These are phyloP conservation scores for Mimosa bimucronata DNA, from an alignment of 306 rosid genomes.

Conservation along the genomic window DNA sequence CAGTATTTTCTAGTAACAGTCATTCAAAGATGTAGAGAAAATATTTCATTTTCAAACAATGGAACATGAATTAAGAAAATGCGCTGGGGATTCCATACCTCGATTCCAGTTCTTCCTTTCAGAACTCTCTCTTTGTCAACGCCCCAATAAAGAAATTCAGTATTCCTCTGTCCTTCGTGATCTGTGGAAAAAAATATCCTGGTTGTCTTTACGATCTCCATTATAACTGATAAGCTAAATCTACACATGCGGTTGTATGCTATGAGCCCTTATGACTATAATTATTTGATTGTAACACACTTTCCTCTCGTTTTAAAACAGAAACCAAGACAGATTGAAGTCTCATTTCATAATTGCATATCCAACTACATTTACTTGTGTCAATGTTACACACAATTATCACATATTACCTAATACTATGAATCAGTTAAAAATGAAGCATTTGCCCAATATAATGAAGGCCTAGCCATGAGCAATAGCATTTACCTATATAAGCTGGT, in stretches of 20 bases:
- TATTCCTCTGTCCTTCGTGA: conserved; percentile 92
- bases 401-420: neutral
- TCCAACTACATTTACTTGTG: neutral
- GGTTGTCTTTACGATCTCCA: conserved; percentile 82
- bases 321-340: neutral
- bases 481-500: neutral
- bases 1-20: conserved; percentile 14
- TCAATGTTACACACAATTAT: neutral
- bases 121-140: conserved; percentile 90
- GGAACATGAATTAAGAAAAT: neutral
- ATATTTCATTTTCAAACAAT: conserved; percentile 16
- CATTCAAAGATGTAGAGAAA: conserved; percentile 19
- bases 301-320: conserved; percentile 8
- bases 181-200: conserved; percentile 91
- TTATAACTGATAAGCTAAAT: too few species aligned
- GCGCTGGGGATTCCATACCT: conserved; percentile 55
- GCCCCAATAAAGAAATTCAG: conserved; percentile 95
- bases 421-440: conserved; percentile 10
- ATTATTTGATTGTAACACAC: conserved; percentile 10
- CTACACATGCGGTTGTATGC: too few species aligned
- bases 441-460: conserved; percentile 18
- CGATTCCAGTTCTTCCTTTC: conserved; percentile 93
- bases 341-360: neutral
- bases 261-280: too few species aligned
- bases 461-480: conserved; percentile 10